Conservation (phyloP, 1,139 yeast genomes). For the Magnusiomyces magnusii region DNA sequence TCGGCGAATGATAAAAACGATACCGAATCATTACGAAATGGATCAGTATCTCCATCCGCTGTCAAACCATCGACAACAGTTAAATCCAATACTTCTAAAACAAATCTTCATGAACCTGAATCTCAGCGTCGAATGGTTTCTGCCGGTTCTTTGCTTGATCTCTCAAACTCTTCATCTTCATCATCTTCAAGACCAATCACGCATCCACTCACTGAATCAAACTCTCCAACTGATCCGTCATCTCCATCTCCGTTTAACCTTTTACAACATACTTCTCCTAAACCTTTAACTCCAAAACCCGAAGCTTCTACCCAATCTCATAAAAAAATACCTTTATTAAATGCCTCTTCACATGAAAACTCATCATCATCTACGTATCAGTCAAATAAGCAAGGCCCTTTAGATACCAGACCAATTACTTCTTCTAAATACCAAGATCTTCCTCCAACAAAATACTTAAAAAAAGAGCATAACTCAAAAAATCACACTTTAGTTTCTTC, state of each 20-base stretch:
- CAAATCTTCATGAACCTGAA: slow-evolving; percentile 17
- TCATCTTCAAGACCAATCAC: too few relatives aligned
- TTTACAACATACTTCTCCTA: neutral
- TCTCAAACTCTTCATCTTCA: slow-evolving; percentile 7
- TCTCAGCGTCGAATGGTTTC: slow-evolving; percentile 18
- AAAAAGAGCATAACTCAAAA: neutral
- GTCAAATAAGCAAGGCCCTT: neutral
- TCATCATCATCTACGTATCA: neutral
- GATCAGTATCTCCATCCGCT: too few relatives aligned
- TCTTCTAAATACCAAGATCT: neutral
- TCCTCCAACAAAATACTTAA: neutral
- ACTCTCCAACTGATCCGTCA: neutral
- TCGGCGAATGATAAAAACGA: too few relatives aligned
- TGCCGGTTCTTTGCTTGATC: slow-evolving; percentile 16
- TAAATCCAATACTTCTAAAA: neutral
- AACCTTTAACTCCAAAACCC: too few relatives aligned
- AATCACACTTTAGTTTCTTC: neutral
- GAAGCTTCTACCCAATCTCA: too few relatives aligned
- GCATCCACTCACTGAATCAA: neutral
- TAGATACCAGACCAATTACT: neutral
- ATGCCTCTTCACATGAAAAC: too few relatives aligned
- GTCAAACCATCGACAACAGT: neutral
- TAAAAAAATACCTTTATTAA: too few relatives aligned
- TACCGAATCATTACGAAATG: too few relatives aligned
- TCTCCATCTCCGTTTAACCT: neutral